Evolutionary conservation across 345 rosid genomes (phyloP).

Genomic region (Moricandia arvensis): DNA sequence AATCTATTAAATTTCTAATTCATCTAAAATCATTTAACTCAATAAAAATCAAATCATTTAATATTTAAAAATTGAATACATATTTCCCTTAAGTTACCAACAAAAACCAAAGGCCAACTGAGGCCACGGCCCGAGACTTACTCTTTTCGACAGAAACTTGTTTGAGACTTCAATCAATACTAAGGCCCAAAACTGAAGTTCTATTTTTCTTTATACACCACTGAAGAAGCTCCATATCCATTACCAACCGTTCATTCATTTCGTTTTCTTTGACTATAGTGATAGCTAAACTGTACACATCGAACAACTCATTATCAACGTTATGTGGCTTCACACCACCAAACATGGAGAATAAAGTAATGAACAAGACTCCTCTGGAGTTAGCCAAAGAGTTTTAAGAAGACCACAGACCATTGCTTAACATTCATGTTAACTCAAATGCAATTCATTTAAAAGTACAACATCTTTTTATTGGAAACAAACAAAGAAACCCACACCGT

Average conservation of each 20-base stretch:
- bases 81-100: too few relatives aligned
- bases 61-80: too few relatives aligned
- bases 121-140: too few relatives aligned
- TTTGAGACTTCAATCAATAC: too few relatives aligned
- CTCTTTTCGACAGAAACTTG: too few relatives aligned
- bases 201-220: too few relatives aligned
- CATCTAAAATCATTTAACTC: too few relatives aligned
- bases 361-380: background rate
- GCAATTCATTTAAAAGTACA: background rate
- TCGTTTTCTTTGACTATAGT: background rate
- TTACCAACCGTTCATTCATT: background rate
- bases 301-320: background rate
- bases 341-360: background rate
- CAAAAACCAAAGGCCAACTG: too few relatives aligned
- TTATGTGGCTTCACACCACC: background rate
- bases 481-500: slow-evolving; percentile 12
- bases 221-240: too few relatives aligned
- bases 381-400: background rate
- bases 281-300: background rate
- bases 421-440: slow-evolving; percentile 6
- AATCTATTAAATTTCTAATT: too few relatives aligned
- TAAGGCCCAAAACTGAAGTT: too few relatives aligned
- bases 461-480: slow-evolving; percentile 15
- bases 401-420: slow-evolving; percentile 1
- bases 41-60: too few relatives aligned